phyloP scores from a whole-genome alignment of 192 early-diverging fungal genomes.

The Rhizophagus sp. region DNA sequence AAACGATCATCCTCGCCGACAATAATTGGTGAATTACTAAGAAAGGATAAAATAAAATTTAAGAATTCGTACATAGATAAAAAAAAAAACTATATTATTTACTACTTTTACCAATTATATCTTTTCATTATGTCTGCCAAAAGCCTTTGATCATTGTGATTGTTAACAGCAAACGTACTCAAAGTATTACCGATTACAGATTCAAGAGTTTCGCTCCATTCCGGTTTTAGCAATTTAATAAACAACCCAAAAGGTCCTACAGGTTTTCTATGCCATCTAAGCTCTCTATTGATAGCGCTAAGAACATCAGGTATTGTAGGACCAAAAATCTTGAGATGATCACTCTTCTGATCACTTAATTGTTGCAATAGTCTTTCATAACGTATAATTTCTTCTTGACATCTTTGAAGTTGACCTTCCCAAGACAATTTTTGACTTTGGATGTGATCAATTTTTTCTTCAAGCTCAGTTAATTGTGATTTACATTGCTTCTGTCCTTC shows the following conservation, averaged over 20 bases:
- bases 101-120: slow-evolving; percentile 42
- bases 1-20: slow-evolving; percentile 65
- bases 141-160: slow-evolving; percentile 58
- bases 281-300: slow-evolving; percentile 45
- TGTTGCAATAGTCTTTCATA: slow-evolving; percentile 39
- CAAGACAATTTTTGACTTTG: slow-evolving; percentile 8
- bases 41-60: not conserved
- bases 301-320: slow-evolving; percentile 61
- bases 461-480: not conserved
- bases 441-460: slow-evolving; percentile 17
- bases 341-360: slow-evolving; percentile 59
- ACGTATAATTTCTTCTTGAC: slow-evolving; percentile 33
- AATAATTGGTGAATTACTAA: slow-evolving; percentile 51
- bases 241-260: slow-evolving; percentile 73
- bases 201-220: slow-evolving; percentile 65
- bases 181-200: slow-evolving; percentile 59
- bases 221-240: slow-evolving; percentile 56
- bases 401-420: slow-evolving; percentile 5
- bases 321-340: slow-evolving; percentile 78
- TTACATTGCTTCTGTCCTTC: slow-evolving; percentile 26
- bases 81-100: not conserved
- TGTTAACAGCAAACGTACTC: slow-evolving; percentile 71
- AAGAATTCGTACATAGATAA: not conserved
- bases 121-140: slow-evolving; percentile 56
- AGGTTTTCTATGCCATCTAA: slow-evolving; percentile 49